These are phyloP conservation scores for Helotiales sp. DNA, from an alignment of 2,329 filamentous ascomycete genomes.

Conservation along the genomic window DNA sequence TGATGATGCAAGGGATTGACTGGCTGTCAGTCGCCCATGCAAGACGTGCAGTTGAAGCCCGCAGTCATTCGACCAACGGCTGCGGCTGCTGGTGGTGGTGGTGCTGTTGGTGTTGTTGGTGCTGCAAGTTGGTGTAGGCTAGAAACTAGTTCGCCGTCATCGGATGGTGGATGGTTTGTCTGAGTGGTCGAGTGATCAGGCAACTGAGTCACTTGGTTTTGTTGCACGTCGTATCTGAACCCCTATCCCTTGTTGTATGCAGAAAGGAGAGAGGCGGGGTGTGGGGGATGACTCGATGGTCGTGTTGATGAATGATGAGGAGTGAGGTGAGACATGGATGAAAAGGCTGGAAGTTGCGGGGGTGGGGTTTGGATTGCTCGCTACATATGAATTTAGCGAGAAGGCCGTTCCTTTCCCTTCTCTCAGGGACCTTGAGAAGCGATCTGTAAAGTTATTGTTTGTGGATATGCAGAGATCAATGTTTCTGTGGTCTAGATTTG, in stretches of 20 bases:
- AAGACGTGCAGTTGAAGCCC: conserved; percentile 1
- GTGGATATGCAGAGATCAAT: no score
- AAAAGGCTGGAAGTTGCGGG: neutral
- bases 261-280: neutral
- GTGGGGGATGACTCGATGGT: conserved; percentile 1
- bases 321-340: neutral
- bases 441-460: no score
- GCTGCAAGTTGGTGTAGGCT: neutral
- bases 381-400: neutral
- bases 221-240: conserved; percentile 6
- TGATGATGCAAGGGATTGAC: conserved; percentile 3
- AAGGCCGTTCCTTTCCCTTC: neutral
- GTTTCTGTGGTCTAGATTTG: no score
- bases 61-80: conserved; percentile 13
- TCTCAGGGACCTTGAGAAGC: no score
- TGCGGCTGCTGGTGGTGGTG: neutral
- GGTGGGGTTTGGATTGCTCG: neutral
- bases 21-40: conserved; percentile 11
- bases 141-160: conserved; percentile 1
- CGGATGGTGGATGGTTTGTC: conserved; percentile 3
- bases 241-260: neutral
- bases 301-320: neutral
- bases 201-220: conserved; percentile 9
- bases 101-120: neutral
- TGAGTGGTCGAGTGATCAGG: conserved; percentile 5